Evolutionary conservation across 2,329 filamentous ascomycete genomes (phyloP).

Genomic region (Curvularia sp.): DNA sequence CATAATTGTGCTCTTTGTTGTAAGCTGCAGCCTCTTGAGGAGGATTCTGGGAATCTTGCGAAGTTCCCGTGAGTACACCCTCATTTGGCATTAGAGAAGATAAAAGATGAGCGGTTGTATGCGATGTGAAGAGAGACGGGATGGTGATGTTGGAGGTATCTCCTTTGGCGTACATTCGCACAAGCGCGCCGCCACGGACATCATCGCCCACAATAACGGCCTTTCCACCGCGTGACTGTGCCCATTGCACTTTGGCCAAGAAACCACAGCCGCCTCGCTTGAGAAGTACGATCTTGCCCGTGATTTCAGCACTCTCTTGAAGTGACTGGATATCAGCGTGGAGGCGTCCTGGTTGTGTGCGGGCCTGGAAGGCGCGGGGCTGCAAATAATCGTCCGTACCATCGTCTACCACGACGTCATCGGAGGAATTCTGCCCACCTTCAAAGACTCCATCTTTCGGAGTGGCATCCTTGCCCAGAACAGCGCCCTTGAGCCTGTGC

Average conservation of each 20-base stretch:
- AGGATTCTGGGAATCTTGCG: background rate
- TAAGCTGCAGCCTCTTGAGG: background rate
- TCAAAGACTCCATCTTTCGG: slow-evolving; percentile 11
- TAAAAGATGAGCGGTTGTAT: slow-evolving; percentile 91
- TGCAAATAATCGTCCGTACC: slow-evolving; percentile 85
- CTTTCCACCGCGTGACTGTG: slow-evolving; percentile 84
- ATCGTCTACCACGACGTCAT: slow-evolving; percentile 61
- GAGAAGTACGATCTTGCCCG: slow-evolving; percentile 89
- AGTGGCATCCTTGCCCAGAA: background rate
- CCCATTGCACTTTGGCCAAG: slow-evolving; percentile 96
- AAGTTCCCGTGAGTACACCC: background rate
- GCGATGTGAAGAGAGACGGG: slow-evolving; percentile 90
- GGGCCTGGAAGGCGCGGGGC: slow-evolving; percentile 48
- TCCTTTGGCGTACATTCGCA: slow-evolving; percentile 98
- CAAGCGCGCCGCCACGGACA: slow-evolving; percentile 82
- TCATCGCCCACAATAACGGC: slow-evolving; percentile 95
- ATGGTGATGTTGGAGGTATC: slow-evolving; percentile 96
- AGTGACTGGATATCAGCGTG: slow-evolving; percentile 92
- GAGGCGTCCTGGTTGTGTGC: slow-evolving; percentile 38
- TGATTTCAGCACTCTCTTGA: slow-evolving; percentile 90
- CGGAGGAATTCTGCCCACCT: background rate
- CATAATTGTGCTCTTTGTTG: background rate
- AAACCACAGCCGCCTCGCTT: slow-evolving; percentile 96
- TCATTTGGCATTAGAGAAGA: slow-evolving; percentile 77
- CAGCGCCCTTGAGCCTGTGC: background rate